Evolutionary conservation across 305 asterid genomes (phyloP), one percentile per base, ranked within the genome.

Genomic region (Rubia peregrina): DNA sequence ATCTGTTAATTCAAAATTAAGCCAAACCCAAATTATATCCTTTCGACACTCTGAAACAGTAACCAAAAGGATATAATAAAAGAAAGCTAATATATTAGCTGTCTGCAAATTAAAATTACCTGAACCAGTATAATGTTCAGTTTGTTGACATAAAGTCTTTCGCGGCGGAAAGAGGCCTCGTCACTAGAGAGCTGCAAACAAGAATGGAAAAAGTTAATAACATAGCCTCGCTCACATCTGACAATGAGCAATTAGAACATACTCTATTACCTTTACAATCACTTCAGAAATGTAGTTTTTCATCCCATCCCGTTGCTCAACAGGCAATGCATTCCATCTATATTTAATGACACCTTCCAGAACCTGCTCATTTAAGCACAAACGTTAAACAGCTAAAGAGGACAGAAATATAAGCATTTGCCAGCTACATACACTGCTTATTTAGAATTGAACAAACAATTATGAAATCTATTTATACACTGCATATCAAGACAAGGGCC

Each of bases 271-370:
- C 96, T 90, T 91, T n/a, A 95, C 98, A 67, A 95, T 95, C 73
- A 95, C 97, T 63, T 95, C 98, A 82, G 99, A 95, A 72, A 95
- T 95, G 84, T 91, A 95, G 75, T 95, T 95, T 74, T 95, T 95
- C 99, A 95, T 92, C 81, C 99, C 99, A 85, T 90, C 98, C 67
- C 99, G 83, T 81, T 95, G 98, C 77, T 88, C 97, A 68, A 80
- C 90, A 6, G 98, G 99, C 77, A 95, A 82, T 9, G 97, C 99
- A 78, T 95, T 95, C 99, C 99, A 95, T 80, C 97, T 86, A 60
- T 95, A 95, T 85, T 95, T 95, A 49, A 95, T 90, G 78, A 91
- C 98, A 78, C 98, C 97, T 87, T 91, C 99, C 14, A 95, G 90
- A 73, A 95, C 96, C 99, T 94, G 81, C 55, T 78, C n/a, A 43